These are phyloP conservation scores for Euphorbia peplus DNA, from an alignment of 345 rosid species.

Conservation along the genomic window DNA sequence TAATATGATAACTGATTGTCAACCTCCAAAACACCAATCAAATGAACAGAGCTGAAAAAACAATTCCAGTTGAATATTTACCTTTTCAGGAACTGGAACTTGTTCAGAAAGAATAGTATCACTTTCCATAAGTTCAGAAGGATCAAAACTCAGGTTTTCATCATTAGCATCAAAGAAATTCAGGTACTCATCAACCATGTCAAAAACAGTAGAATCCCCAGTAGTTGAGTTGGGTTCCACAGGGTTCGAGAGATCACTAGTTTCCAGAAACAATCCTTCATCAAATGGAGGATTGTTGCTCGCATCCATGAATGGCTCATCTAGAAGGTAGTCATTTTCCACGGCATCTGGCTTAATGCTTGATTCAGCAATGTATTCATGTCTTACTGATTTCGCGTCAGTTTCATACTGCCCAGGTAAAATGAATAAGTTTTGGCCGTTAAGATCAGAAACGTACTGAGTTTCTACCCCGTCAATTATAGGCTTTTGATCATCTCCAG, in stretches of 20 bases:
- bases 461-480: slow-evolving; percentile 29
- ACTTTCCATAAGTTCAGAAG: slow-evolving; percentile 41
- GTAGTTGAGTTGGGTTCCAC: slow-evolving; percentile 38
- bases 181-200: slow-evolving; percentile 65
- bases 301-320: slow-evolving; percentile 49
- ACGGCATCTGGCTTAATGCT: slow-evolving; percentile 32
- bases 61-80: slow-evolving; percentile 19
- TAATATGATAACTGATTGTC: slow-evolving; percentile 14
- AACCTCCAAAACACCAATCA: background rate
- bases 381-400: slow-evolving; percentile 36
- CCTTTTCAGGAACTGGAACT: slow-evolving; percentile 32
- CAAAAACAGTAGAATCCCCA: slow-evolving; percentile 33
- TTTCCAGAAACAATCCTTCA: slow-evolving; percentile 57
- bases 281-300: slow-evolving; percentile 31
- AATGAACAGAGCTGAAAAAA: background rate
- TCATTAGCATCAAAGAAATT: slow-evolving; percentile 60
- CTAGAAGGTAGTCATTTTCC: slow-evolving; percentile 33
- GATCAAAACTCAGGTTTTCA: slow-evolving; percentile 51
- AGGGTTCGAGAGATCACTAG: slow-evolving; percentile 59
- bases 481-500: slow-evolving; percentile 50
- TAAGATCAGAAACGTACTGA: slow-evolving; percentile 23
- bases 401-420: slow-evolving; percentile 38
- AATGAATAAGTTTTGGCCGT: slow-evolving; percentile 36
- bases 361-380: slow-evolving; percentile 39
- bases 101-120: slow-evolving; percentile 29